Evolutionary conservation across 805 yeast species (phyloP).

Genomic region (Lachancea cidri): DNA sequence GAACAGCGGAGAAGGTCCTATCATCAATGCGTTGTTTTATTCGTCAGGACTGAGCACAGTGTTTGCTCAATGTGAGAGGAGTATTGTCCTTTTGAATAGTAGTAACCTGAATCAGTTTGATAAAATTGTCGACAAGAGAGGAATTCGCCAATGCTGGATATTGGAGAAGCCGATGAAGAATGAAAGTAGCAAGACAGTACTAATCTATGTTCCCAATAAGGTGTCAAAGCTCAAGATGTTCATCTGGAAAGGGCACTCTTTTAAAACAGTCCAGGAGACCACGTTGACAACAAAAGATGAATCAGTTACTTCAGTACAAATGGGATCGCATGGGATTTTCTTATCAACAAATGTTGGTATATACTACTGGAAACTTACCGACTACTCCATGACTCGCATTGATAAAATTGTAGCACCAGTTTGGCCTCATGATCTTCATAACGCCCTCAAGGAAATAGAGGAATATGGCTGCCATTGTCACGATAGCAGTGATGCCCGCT

Average conservation of each 20-base stretch:
- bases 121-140: conserved; percentile 28
- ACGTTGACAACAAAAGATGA: conserved; percentile 18
- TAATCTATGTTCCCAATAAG: conserved; percentile 17
- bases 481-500: neutral
- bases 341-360: conserved; percentile 20
- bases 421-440: conserved; percentile 15
- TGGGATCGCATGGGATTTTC: conserved; percentile 16
- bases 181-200: conserved; percentile 14
- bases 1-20: conserved; percentile 15
- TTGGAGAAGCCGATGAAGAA: conserved; percentile 11
- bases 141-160: conserved; percentile 25
- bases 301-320: conserved; percentile 15
- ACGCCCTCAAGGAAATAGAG: conserved; percentile 17
- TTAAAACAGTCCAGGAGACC: conserved; percentile 23
- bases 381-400: conserved; percentile 13
- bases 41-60: conserved; percentile 25
- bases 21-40: conserved; percentile 19
- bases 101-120: conserved; percentile 31
- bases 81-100: conserved; percentile 24
- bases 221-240: conserved; percentile 21
- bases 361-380: conserved; percentile 23
- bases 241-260: conserved; percentile 27
- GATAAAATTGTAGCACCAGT: conserved; percentile 18
- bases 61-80: conserved; percentile 24
- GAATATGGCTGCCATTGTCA: neutral